phyloP scores from a whole-genome alignment of 2,329 filamentous ascomycete species.

The Davidsoniella neocaledoniae region DNA sequence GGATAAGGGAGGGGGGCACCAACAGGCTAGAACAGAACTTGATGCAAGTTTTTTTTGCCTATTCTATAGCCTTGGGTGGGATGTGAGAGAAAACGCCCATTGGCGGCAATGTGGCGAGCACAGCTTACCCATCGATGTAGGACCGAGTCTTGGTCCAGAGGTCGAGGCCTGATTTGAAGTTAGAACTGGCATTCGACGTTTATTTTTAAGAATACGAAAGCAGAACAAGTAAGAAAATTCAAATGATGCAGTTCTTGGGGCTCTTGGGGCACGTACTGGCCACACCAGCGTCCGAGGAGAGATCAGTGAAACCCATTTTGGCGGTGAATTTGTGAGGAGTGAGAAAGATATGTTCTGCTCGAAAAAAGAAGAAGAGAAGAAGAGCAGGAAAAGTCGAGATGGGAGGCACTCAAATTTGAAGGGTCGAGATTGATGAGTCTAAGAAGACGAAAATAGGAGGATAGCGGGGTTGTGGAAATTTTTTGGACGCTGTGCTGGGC shows the following conservation, averaged over 20 bases:
- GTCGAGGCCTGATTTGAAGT: slow-evolving; percentile 41
- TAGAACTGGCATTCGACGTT: slow-evolving; percentile 14
- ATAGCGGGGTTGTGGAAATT: slow-evolving; percentile 21
- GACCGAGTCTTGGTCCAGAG: slow-evolving; percentile 57
- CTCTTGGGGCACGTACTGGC: slow-evolving; percentile 21
- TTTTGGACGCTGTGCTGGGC: slow-evolving; percentile 10
- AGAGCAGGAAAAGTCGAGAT: slow-evolving; percentile 15
- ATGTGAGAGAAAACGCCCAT: neutral
- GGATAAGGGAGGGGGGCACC: neutral
- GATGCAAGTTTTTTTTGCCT: no score
- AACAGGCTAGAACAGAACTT: neutral
- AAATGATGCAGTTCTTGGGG: slow-evolving; percentile 14
- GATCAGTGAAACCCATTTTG: slow-evolving; percentile 55
- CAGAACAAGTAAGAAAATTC: slow-evolving; percentile 12
- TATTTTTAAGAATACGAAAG: slow-evolving; percentile 7
- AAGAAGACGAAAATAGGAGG: slow-evolving; percentile 14
- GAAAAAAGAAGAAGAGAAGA: slow-evolving; percentile 15
- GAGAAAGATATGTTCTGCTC: slow-evolving; percentile 13
- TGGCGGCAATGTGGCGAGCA: neutral
- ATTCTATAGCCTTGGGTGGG: neutral
- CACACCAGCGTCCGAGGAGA: slow-evolving; percentile 48
- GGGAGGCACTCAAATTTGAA: slow-evolving; percentile 15
- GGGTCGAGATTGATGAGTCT: slow-evolving; percentile 10
- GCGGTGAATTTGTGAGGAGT: slow-evolving; percentile 17
- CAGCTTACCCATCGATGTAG: slow-evolving; percentile 68